phyloP scores from a whole-genome alignment of 495 filamentous ascomycete species.

The Opeltia flavorubescens region DNA sequence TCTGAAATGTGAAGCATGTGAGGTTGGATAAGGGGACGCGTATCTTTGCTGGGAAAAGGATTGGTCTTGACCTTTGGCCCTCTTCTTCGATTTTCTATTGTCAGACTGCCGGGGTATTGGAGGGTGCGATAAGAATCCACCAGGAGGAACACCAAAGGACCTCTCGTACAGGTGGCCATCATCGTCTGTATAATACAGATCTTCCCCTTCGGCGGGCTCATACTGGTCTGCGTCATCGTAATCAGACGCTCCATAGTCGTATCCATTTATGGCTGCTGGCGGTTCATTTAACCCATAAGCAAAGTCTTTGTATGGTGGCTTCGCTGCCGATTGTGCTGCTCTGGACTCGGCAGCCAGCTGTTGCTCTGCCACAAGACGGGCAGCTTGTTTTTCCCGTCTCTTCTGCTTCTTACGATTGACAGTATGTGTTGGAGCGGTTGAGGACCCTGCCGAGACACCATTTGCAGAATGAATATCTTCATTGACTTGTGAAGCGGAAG shows the following conservation, averaged over 20 bases:
- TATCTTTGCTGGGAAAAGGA: slow-evolving; percentile 21
- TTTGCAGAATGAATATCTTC: neutral
- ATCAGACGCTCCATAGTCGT: slow-evolving; percentile 19
- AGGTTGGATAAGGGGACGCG: slow-evolving; percentile 19
- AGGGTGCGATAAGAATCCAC: slow-evolving; percentile 17
- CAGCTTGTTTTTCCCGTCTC: slow-evolving; percentile 61
- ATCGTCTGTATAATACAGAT: slow-evolving; percentile 28
- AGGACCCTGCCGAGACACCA: neutral
- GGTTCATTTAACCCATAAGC: slow-evolving; percentile 7
- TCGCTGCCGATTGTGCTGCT: slow-evolving; percentile 5
- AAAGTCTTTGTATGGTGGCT: slow-evolving; percentile 8
- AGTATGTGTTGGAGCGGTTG: slow-evolving; percentile 13
- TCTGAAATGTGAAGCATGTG: slow-evolving; percentile 22
- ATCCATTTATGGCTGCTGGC: slow-evolving; percentile 12
- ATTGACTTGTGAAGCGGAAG: neutral
- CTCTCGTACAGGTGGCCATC: slow-evolving; percentile 16
- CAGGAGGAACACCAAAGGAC: slow-evolving; percentile 4
- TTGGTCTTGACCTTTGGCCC: slow-evolving; percentile 32
- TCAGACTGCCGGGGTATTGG: slow-evolving; percentile 6
- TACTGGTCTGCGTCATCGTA: slow-evolving; percentile 21
- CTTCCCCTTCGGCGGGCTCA: slow-evolving; percentile 24
- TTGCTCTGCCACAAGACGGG: slow-evolving; percentile 49
- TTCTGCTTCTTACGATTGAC: slow-evolving; percentile 93
- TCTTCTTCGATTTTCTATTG: slow-evolving; percentile 30
- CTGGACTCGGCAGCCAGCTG: slow-evolving; percentile 4